A percentile compares a stretch with the other conserved stretches of the same genome.
Conservation (phyloP, 805 yeast species). For the Sungouiella blattae region DNA sequence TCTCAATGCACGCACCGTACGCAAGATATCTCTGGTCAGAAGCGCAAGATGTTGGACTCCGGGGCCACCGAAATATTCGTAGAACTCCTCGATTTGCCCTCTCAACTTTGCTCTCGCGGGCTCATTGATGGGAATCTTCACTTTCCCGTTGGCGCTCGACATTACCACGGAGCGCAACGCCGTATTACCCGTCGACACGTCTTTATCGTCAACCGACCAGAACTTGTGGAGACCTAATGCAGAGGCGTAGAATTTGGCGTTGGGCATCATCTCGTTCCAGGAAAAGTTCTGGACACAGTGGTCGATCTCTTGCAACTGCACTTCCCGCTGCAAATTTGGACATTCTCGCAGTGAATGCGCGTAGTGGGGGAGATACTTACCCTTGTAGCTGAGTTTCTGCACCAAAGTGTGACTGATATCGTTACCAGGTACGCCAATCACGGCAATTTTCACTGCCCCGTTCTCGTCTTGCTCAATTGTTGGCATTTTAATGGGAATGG, state of each 20-base stretch:
- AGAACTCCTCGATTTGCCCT: slow-evolving; percentile 81
- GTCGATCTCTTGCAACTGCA: slow-evolving; percentile 48
- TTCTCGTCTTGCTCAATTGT: slow-evolving; percentile 33
- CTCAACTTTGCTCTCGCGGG: slow-evolving; percentile 66
- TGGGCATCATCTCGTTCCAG: slow-evolving; percentile 61
- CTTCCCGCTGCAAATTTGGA: slow-evolving; percentile 4
- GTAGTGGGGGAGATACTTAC: slow-evolving; percentile 53
- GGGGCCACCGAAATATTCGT: slow-evolving; percentile 71
- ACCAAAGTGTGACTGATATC: slow-evolving; percentile 71
- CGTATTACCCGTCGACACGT: slow-evolving; percentile 65
- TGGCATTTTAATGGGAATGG: slow-evolving; percentile 31
- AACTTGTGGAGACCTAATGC: slow-evolving; percentile 72
- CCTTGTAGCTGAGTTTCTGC: slow-evolving; percentile 40
- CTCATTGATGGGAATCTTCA: slow-evolving; percentile 83
- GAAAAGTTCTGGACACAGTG: slow-evolving; percentile 80
- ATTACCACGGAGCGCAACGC: slow-evolving; percentile 74
- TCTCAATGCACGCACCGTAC: slow-evolving; percentile 50
- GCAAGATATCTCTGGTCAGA: slow-evolving; percentile 56
- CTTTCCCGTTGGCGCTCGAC: slow-evolving; percentile 60
- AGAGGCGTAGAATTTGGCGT: slow-evolving; percentile 57
- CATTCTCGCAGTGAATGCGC: slow-evolving; percentile 6
- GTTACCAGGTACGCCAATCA: slow-evolving; percentile 40
- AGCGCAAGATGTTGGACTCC: slow-evolving; percentile 85
- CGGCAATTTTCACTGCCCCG: slow-evolving; percentile 56
- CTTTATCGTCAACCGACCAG: slow-evolving; percentile 83